These are phyloP conservation scores for Fusarium sp. DNA, from an alignment of 2,329 filamentous ascomycete species.

Conservation along the genomic window DNA sequence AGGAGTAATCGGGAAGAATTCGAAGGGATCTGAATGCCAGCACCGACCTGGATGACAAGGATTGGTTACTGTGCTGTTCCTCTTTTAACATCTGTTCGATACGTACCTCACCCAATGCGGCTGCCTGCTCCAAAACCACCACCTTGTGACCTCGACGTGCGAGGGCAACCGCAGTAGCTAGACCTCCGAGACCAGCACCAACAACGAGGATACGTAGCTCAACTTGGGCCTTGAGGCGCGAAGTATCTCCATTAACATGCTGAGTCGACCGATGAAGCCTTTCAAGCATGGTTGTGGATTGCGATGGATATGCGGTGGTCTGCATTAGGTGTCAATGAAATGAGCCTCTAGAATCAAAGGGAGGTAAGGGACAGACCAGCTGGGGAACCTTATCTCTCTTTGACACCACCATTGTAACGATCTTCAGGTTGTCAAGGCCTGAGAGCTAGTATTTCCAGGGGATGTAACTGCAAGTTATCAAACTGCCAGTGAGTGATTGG, in stretches of 20 bases:
- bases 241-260: neutral
- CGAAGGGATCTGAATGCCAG: conserved; percentile 13
- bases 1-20: conserved; percentile 1
- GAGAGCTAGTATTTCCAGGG: too few relatives aligned
- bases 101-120: neutral
- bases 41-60: neutral
- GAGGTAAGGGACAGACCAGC: too few relatives aligned
- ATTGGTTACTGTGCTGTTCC: too few relatives aligned
- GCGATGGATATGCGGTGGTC: neutral
- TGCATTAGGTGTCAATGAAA: too few relatives aligned
- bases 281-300: neutral
- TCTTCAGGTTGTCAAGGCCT: too few relatives aligned
- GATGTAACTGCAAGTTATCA: too few relatives aligned
- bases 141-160: neutral
- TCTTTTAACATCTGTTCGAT: too few relatives aligned
- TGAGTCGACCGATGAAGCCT: neutral
- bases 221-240: too few relatives aligned
- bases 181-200: conserved; percentile 4
- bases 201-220: neutral
- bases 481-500: too few relatives aligned
- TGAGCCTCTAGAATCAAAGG: too few relatives aligned
- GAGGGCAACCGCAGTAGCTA: conserved; percentile 8
- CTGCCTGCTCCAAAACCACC: neutral
- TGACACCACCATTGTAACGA: too few relatives aligned
- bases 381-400: too few relatives aligned